These are phyloP conservation scores for Nakaseomyces kungkrabaensis DNA, from an alignment of 1,139 yeast genomes.

Conservation along the genomic window DNA sequence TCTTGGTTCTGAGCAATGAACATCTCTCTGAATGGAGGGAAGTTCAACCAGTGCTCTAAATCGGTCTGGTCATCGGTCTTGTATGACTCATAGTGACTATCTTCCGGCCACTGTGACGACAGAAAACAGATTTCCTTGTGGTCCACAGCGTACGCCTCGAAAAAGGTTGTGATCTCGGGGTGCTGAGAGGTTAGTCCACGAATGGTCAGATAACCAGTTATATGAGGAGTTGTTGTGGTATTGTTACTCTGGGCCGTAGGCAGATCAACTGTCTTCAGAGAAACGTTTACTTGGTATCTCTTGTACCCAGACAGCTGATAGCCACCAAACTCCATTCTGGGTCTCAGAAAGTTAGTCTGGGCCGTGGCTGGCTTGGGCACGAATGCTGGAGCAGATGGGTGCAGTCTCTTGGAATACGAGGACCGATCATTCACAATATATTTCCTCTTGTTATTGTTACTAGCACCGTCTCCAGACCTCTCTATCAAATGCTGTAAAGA, in stretches of 20 bases:
- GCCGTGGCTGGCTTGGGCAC: constrained; percentile 1
- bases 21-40: constrained; percentile 37
- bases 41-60: constrained; percentile 77
- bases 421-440: constrained; percentile 7
- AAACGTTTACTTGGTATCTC: constrained; percentile 26
- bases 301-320: constrained; percentile 29
- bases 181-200: constrained; percentile 68
- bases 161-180: constrained; percentile 76
- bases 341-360: constrained; percentile 18
- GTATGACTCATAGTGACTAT: constrained; percentile 41
- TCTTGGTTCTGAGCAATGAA: constrained; percentile 12
- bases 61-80: constrained; percentile 52
- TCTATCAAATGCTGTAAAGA: constrained; percentile 13
- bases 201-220: constrained; percentile 74
- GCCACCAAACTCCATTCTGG: constrained; percentile 24
- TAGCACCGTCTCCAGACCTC: constrained; percentile 1
- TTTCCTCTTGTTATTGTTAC: constrained; percentile 5
- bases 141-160: constrained; percentile 78
- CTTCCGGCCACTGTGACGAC: constrained; percentile 36
- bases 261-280: constrained; percentile 21
- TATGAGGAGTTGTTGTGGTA: constrained; percentile 25
- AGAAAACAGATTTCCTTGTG: constrained; percentile 38
- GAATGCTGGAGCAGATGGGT: neutral
- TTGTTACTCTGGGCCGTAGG: constrained; percentile 11
- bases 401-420: neutral